Evolutionary conservation across 2,329 filamentous ascomycete species (phyloP), one percentile per base, ranked within the genome.

Genomic region (Trichoderma cornu-damae): DNA sequence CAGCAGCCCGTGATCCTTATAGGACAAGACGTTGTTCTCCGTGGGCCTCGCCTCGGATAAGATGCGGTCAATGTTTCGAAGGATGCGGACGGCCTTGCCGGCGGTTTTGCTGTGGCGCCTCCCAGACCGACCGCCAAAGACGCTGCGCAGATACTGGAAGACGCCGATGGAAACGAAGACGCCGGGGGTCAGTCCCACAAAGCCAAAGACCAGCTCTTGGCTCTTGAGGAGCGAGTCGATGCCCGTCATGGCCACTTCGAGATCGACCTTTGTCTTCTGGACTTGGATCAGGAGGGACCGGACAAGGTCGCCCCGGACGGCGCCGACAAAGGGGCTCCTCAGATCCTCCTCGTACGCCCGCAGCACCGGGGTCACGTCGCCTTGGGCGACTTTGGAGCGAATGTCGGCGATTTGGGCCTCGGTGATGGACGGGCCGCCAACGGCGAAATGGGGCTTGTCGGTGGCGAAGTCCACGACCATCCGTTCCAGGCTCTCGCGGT

Each of bases 241-340:
- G 16, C 94, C 94, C 59, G 89, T 90, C 75, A 99, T 92, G 12
- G 94, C 94, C 60, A 97, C 86, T 72, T 99, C 94, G 11, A 99
- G 85, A 68, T 99, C 94, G 7, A 99, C 94, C 76, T 99, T 99
- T 20, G 94, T 97, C 79, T 99, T 99, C 68, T 99, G 94, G 35
- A 99, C 87, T 69, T 99, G 94, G 56, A 99, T 97, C 43, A 99
- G 79, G 26, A 99, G 82, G 4, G 93, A 91, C 51, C 93, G 86
- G 34, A 97, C 82, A 26, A 99, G 79, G 66, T 97, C 93, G 9
- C 94, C 94, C 28, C 85, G 83, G 16, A 99, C 73, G 0, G 92
- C 89, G 6, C 93, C 92, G 55, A 86, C 78, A 60, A 99, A 85
- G 1, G 94, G 94, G 46, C 79, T 87, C 52, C 88, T 83, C 40